Percentiles rank a stretch among this genome's conserved stretches.
These are phyloP conservation scores for Termitomyces sp. DNA, from an alignment of 768 basidiomycete species.

Conservation along the genomic window DNA sequence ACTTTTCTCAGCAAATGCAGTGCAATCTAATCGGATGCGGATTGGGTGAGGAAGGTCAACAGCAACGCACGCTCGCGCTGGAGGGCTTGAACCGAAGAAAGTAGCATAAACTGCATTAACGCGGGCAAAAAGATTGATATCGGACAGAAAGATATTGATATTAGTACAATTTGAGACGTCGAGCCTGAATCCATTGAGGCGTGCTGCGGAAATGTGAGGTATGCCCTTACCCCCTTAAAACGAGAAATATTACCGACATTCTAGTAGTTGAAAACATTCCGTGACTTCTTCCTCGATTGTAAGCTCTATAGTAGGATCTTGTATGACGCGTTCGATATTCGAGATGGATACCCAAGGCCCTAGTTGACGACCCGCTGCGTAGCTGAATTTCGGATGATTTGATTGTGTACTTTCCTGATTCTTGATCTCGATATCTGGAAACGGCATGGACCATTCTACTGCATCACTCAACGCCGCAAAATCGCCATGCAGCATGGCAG, in stretches of 20 bases:
- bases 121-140: slow-evolving; percentile 71
- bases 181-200: slow-evolving; percentile 43
- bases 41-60: slow-evolving; percentile 56
- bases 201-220: slow-evolving; percentile 30
- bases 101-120: slow-evolving; percentile 76
- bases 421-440: not conserved
- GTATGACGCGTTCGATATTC: slow-evolving; percentile 38
- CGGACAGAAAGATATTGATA: slow-evolving; percentile 78
- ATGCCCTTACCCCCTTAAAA: not conserved
- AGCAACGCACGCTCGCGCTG: slow-evolving; percentile 90
- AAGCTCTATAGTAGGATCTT: slow-evolving; percentile 14
- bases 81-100: slow-evolving; percentile 89
- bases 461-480: slow-evolving; percentile 24
- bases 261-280: slow-evolving; percentile 58
- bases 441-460: slow-evolving; percentile 3
- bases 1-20: slow-evolving; percentile 53
- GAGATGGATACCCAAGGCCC: slow-evolving; percentile 69
- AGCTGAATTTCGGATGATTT: not conserved
- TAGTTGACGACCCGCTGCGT: slow-evolving; percentile 20
- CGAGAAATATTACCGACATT: slow-evolving; percentile 38
- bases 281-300: slow-evolving; percentile 68
- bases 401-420: not conserved
- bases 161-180: slow-evolving; percentile 57
- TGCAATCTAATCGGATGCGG: slow-evolving; percentile 68
- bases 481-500: slow-evolving; percentile 46